These are phyloP conservation scores for Ustulina deusta DNA, from an alignment of 2,329 filamentous ascomycete genomes.

Conservation along the genomic window DNA sequence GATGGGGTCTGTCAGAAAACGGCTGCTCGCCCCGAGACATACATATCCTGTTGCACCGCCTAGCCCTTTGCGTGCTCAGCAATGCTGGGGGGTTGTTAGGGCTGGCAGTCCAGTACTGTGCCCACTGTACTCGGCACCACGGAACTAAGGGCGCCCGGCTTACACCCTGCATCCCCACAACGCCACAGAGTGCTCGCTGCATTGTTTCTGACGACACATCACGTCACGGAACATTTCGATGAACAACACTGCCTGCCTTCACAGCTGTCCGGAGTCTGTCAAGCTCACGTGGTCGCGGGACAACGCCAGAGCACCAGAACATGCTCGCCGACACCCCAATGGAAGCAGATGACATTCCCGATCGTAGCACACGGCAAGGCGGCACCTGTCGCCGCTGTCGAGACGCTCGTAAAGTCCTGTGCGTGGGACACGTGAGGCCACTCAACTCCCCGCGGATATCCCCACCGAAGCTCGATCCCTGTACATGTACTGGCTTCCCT, in stretches of 20 bases:
- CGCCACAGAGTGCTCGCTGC: slow-evolving; percentile 19
- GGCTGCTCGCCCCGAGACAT: slow-evolving; percentile 32
- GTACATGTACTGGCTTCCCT: too few species aligned
- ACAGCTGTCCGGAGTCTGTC: slow-evolving; percentile 22
- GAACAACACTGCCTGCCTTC: neutral
- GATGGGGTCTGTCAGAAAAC: slow-evolving; percentile 31
- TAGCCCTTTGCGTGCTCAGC: slow-evolving; percentile 8
- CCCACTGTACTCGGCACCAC: neutral
- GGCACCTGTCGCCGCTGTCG: neutral
- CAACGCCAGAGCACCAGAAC: slow-evolving; percentile 13
- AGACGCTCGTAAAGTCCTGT: slow-evolving; percentile 7
- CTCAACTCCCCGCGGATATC: slow-evolving; percentile 32
- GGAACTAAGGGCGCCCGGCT: slow-evolving; percentile 3
- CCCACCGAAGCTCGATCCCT: slow-evolving; percentile 32
- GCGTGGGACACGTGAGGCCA: slow-evolving; percentile 17
- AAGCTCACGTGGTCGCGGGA: slow-evolving; percentile 21
- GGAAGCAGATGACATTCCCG: slow-evolving; percentile 19
- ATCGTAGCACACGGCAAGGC: slow-evolving; percentile 14
- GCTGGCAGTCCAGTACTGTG: neutral
- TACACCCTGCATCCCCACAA: slow-evolving; percentile 17
- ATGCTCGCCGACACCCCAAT: slow-evolving; percentile 25
- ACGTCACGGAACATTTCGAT: slow-evolving; percentile 13
- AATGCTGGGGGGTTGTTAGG: neutral
- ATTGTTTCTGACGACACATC: slow-evolving; percentile 15
- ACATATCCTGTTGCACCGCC: slow-evolving; percentile 31